A percentile compares a stretch with the other conserved stretches of the same genome.
Evolutionary conservation across 495 filamentous ascomycete species (phyloP).

Genomic region (Annulohypoxylon maeteangense): DNA sequence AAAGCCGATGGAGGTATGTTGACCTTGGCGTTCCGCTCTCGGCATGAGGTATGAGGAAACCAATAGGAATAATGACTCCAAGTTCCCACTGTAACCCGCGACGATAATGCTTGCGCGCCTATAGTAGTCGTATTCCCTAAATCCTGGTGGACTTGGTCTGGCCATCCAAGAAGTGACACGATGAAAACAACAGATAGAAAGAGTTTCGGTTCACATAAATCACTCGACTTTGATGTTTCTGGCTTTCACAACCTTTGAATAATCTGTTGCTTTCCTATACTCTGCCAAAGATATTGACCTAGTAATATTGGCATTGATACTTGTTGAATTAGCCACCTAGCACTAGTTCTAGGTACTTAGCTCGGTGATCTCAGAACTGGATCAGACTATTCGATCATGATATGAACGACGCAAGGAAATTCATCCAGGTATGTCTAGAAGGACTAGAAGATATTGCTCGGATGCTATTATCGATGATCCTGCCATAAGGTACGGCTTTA

Average conservation of each 20-base stretch:
- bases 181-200: not conserved
- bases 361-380: not conserved
- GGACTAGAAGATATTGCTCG: not conserved
- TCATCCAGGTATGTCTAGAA: no score
- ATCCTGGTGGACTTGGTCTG: not conserved
- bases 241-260: not conserved
- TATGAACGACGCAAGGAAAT: not conserved
- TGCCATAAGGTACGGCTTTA: not conserved
- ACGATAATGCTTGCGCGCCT: not conserved
- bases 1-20: constrained; percentile 21
- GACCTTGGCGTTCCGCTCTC: constrained; percentile 36
- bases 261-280: not conserved
- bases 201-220: not conserved
- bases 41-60: constrained; percentile 13
- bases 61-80: not conserved
- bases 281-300: not conserved
- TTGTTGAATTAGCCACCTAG: not conserved
- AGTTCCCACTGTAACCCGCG: constrained; percentile 5
- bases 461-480: not conserved
- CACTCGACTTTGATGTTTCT: not conserved
- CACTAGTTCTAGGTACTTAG: not conserved
- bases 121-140: not conserved
- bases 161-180: constrained; percentile 1
- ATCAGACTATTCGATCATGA: not conserved
- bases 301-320: not conserved